phyloP scores from a whole-genome alignment of 2,329 filamentous ascomycete species.

The Colletotrichum navitas region DNA sequence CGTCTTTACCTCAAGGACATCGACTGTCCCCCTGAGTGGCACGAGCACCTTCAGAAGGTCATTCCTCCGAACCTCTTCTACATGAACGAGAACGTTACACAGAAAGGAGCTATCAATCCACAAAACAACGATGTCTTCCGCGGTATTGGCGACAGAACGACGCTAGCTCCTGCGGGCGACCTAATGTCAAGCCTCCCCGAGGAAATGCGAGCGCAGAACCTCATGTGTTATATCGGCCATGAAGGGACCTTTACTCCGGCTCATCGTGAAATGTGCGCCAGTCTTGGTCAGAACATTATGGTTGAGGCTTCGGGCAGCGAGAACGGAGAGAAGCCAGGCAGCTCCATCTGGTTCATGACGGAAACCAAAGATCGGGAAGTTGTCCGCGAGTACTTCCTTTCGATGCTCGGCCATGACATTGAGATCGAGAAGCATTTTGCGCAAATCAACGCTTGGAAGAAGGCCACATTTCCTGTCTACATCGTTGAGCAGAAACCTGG shows the following conservation, averaged over 20 bases:
- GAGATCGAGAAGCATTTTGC: slow-evolving; percentile 98
- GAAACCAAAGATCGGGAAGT: slow-evolving; percentile 91
- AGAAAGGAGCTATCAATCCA: slow-evolving; percentile 51
- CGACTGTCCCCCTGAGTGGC: slow-evolving; percentile 91
- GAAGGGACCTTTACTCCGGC: slow-evolving; percentile 97
- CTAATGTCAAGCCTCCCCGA: slow-evolving; percentile 92
- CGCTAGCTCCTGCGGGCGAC: slow-evolving; percentile 82
- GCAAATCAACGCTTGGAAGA: slow-evolving; percentile 94
- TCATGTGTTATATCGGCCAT: slow-evolving; percentile 98
- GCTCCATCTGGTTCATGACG: slow-evolving; percentile 99
- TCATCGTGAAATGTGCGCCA: slow-evolving; percentile 98
- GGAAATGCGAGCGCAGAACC: slow-evolving; percentile 91
- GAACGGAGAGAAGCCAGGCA: slow-evolving; percentile 84
- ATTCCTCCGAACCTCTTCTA: slow-evolving; percentile 91
- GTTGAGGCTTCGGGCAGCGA: slow-evolving; percentile 85
- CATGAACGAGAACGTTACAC: slow-evolving; percentile 81
- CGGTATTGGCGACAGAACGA: slow-evolving; percentile 61
- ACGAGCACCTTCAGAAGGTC: slow-evolving; percentile 79
- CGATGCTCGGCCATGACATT: slow-evolving; percentile 93
- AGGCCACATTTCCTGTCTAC: slow-evolving; percentile 92
- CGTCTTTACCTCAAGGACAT: slow-evolving; percentile 97
- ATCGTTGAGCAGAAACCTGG: slow-evolving; percentile 91
- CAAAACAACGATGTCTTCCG: slow-evolving; percentile 53
- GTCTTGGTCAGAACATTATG: slow-evolving; percentile 97
- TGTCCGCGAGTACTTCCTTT: slow-evolving; percentile 94